Conservation (phyloP, 2,329 filamentous ascomycete genomes). For the Botrytis medusae region DNA sequence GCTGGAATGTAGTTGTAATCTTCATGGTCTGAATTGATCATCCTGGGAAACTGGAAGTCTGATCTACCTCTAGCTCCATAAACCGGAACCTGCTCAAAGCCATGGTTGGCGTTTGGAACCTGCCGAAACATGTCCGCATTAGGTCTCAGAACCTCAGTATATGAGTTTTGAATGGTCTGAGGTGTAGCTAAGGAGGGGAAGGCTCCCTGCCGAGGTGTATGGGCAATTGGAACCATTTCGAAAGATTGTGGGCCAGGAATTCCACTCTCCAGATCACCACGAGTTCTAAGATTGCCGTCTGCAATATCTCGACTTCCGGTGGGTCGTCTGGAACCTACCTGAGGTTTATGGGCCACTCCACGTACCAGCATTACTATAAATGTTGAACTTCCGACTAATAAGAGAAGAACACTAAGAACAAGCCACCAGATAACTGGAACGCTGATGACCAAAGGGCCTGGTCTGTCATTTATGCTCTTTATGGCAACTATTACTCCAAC, state of each 20-base stretch:
- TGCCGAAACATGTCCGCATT: background rate
- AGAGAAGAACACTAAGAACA: background rate
- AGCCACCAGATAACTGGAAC: constrained; percentile 1
- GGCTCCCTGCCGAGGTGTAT: background rate
- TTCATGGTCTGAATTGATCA: background rate
- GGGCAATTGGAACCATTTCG: background rate
- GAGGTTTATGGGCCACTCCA: background rate
- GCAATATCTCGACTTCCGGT: background rate
- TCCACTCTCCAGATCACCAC: background rate
- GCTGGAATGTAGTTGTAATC: background rate
- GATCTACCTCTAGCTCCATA: background rate
- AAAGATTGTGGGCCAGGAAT: background rate
- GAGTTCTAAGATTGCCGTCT: background rate
- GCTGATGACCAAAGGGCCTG: background rate
- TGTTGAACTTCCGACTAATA: background rate
- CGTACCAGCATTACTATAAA: background rate
- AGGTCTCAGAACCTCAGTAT: background rate
- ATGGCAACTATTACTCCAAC: background rate
- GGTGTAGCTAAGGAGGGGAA: background rate
- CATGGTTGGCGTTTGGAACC: background rate
- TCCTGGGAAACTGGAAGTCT: background rate
- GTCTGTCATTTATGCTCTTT: background rate
- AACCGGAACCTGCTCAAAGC: background rate
- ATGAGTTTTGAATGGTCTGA: background rate
- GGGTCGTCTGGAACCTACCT: background rate